Evolutionary conservation across 2,329 filamentous ascomycete genomes (phyloP).

Genomic region (Aureobasidium sp.): DNA sequence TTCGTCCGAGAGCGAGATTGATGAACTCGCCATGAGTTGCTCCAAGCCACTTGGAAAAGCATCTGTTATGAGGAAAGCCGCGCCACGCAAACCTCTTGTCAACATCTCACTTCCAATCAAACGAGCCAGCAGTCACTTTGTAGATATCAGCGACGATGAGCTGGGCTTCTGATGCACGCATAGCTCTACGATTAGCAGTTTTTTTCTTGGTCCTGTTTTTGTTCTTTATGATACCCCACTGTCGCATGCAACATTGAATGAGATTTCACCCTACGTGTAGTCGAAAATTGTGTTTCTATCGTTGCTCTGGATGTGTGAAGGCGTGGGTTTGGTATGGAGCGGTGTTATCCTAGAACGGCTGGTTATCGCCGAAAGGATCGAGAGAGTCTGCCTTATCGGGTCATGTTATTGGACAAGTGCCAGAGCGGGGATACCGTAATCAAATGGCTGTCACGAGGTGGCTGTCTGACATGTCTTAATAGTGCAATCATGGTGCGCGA

Average conservation of each 20-base stretch:
- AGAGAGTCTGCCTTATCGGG: neutral
- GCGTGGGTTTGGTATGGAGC: neutral
- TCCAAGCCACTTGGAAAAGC: neutral
- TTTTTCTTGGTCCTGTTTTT: neutral
- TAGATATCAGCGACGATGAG: constrained; percentile 4
- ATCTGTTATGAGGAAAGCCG: neutral
- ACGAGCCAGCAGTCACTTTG: neutral
- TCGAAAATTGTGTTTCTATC: neutral
- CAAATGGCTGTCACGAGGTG: constrained; percentile 6
- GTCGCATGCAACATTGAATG: neutral
- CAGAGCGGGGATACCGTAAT: constrained; percentile 1
- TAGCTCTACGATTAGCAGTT: neutral
- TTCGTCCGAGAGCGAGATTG: neutral
- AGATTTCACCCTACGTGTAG: neutral
- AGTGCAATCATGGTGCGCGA: neutral
- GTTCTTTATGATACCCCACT: neutral
- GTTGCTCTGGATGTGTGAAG: neutral
- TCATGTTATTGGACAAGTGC: neutral
- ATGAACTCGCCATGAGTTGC: constrained; percentile 13
- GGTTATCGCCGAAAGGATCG: neutral
- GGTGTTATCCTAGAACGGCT: neutral
- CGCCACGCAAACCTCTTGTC: neutral
- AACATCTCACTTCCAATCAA: neutral
- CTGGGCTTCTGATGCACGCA: neutral
- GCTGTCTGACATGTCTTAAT: neutral